These are phyloP conservation scores for Penicillium parvum DNA, from an alignment of 495 filamentous ascomycete genomes.

Conservation along the genomic window DNA sequence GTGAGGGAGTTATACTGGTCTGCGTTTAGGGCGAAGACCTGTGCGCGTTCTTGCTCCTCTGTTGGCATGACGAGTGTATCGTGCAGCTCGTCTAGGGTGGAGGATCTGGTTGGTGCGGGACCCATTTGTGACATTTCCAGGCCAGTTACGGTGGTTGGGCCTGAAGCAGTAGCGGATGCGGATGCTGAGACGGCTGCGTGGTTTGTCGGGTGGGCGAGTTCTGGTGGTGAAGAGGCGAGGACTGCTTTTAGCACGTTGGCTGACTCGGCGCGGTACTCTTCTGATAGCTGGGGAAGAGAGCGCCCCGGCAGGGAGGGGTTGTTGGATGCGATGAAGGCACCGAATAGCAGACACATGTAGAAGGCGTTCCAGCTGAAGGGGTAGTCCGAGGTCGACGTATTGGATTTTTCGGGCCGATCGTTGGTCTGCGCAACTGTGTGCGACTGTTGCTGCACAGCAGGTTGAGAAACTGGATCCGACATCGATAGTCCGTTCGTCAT, in stretches of 20 bases:
- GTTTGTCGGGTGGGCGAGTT: conserved; percentile 24
- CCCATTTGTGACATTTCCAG: conserved; percentile 50
- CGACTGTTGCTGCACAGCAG: conserved; percentile 5
- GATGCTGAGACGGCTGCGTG: conserved; percentile 42
- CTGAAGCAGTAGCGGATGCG: conserved; percentile 33
- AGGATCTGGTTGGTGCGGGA: conserved; percentile 50
- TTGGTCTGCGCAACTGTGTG: conserved; percentile 22
- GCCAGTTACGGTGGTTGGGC: conserved; percentile 44
- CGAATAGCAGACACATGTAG: conserved; percentile 86
- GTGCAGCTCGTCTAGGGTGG: conserved; percentile 70
- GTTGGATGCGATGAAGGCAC: conserved; percentile 94
- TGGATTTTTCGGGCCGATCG: conserved; percentile 63
- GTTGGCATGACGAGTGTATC: conserved; percentile 69
- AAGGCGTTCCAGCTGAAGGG: conserved; percentile 57
- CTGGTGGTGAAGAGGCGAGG: conserved; percentile 57
- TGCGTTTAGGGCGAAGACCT: conserved; percentile 78
- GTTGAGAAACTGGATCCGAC: conserved; percentile 37
- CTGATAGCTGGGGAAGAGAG: conserved; percentile 77
- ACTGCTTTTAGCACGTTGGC: conserved; percentile 86
- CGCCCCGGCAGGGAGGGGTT: conserved; percentile 53
- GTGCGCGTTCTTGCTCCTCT: conserved; percentile 82
- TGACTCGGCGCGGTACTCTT: conserved; percentile 89
- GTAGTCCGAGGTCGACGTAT: conserved; percentile 48
- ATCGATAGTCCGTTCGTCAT: conserved; percentile 58
- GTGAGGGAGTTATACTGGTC: conserved; percentile 88